A percentile compares a stretch with the other conserved stretches of the same genome.
phyloP scores from a whole-genome alignment of 2,329 filamentous ascomycete species.

The Aureobasidium sp. region DNA sequence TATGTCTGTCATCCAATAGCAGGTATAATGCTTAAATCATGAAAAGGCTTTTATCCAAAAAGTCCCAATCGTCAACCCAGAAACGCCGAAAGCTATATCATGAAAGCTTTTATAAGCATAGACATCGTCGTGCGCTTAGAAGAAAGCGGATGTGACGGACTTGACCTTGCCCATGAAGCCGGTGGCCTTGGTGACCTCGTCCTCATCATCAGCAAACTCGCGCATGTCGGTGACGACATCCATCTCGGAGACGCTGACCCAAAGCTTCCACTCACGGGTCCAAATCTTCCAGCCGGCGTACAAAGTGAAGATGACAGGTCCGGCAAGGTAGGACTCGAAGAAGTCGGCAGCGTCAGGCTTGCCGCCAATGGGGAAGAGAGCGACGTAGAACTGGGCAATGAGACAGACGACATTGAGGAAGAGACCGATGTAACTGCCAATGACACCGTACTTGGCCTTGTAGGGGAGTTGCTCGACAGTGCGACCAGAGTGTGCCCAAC shows the following conservation, averaged over 20 bases:
- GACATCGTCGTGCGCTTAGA: neutral
- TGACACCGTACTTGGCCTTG: constrained; percentile 49
- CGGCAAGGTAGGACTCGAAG: constrained; percentile 22
- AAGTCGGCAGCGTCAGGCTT: constrained; percentile 17
- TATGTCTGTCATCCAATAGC: neutral
- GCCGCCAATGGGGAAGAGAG: constrained; percentile 16
- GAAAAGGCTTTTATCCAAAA: neutral
- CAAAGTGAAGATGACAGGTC: constrained; percentile 20
- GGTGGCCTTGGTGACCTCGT: neutral
- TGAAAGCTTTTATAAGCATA: neutral
- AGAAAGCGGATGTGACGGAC: neutral
- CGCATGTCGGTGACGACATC: constrained; percentile 20
- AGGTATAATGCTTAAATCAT: constrained; percentile 7
- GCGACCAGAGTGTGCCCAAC: constrained; percentile 61
- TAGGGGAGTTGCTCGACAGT: constrained; percentile 56
- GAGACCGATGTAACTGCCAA: constrained; percentile 56
- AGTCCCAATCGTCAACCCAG: neutral
- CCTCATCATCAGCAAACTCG: constrained; percentile 4
- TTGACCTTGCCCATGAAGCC: constrained; percentile 1
- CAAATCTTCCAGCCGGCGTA: constrained; percentile 22
- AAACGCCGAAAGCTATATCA: neutral
- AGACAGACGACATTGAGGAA: constrained; percentile 47
- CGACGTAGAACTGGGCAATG: constrained; percentile 35
- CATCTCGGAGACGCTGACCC: constrained; percentile 19
- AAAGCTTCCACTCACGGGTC: constrained; percentile 17